Conservation (phyloP, 345 rosid species). For the Raphanus sativus region DNA sequence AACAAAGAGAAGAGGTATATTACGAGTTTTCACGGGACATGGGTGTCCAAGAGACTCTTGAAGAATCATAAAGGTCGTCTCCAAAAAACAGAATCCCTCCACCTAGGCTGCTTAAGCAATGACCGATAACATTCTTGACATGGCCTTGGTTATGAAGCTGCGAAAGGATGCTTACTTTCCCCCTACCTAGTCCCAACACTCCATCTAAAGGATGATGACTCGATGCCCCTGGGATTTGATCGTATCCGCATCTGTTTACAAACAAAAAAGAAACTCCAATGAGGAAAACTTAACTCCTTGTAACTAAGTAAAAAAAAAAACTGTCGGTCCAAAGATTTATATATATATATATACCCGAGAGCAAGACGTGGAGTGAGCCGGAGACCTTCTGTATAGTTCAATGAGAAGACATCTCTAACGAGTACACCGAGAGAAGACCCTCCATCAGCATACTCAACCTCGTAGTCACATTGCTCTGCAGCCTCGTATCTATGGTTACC, state of each 20-base stretch:
- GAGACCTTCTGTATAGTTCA: conserved; percentile 59
- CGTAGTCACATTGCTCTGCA: conserved; percentile 82
- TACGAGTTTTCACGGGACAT: conserved; percentile 68
- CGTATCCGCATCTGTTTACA: conserved; percentile 78
- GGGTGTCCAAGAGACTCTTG: conserved; percentile 67
- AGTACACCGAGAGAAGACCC: conserved; percentile 95
- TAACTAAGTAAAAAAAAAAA: neutral
- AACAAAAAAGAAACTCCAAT: conserved; percentile 11
- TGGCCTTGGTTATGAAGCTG: conserved; percentile 74
- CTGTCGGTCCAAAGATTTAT: neutral
- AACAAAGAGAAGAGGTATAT: conserved; percentile 2
- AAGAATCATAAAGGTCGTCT: conserved; percentile 63
- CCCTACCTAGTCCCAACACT: conserved; percentile 93
- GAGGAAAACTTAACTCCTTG: conserved; percentile 1
- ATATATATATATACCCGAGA: conserved; percentile 73
- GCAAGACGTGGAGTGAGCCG: conserved; percentile 63
- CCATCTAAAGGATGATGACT: conserved; percentile 87
- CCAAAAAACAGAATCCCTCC: conserved; percentile 95
- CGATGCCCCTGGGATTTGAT: conserved; percentile 65
- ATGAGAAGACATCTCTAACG: conserved; percentile 64
- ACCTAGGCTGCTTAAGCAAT: conserved; percentile 76
- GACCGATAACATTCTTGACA: conserved; percentile 74
- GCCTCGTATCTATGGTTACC: conserved; percentile 52
- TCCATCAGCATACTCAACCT: conserved; percentile 89
- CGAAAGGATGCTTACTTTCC: conserved; percentile 70